These are phyloP conservation scores for Solanum medicagineum DNA, from an alignment of 257 asterid species.

Conservation along the genomic window DNA sequence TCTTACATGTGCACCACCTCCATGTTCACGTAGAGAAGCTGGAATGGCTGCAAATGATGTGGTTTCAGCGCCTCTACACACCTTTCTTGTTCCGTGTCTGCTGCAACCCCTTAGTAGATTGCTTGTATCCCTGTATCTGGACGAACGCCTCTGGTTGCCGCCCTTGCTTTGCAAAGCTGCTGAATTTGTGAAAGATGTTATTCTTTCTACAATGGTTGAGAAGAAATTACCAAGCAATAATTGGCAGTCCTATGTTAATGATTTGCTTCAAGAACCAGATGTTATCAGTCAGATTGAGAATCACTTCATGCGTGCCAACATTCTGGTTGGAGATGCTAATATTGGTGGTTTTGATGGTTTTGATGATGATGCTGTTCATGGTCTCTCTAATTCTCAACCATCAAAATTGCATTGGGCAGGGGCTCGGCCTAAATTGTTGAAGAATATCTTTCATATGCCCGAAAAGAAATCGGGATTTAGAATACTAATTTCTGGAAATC, in stretches of 20 bases:
- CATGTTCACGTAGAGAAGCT: slow-evolving; percentile 92
- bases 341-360: slow-evolving; percentile 17
- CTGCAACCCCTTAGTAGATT: slow-evolving; percentile 56
- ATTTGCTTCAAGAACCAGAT: slow-evolving; percentile 60
- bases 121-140: slow-evolving; percentile 52
- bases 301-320: slow-evolving; percentile 29
- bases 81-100: slow-evolving; percentile 68
- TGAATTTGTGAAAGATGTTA: slow-evolving; percentile 37
- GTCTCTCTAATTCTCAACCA: slow-evolving; percentile 20
- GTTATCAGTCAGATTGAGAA: slow-evolving; percentile 48
- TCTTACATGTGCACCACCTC: slow-evolving; percentile 72
- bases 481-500: slow-evolving; percentile 70
- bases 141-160: slow-evolving; percentile 81
- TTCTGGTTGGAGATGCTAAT: slow-evolving; percentile 40
- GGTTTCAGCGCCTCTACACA: slow-evolving; percentile 56
- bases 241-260: slow-evolving; percentile 67
- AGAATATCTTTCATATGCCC: slow-evolving; percentile 17
- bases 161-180: slow-evolving; percentile 54
- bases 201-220: slow-evolving; percentile 44
- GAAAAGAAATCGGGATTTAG: slow-evolving; percentile 63
- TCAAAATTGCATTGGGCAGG: slow-evolving; percentile 38
- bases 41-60: slow-evolving; percentile 74
- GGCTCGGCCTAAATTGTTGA: slow-evolving; percentile 35
- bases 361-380: slow-evolving; percentile 29
- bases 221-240: slow-evolving; percentile 33